phyloP scores from a whole-genome alignment of 768 basidiomycete species.

The Daedaleopsis sinensis region DNA sequence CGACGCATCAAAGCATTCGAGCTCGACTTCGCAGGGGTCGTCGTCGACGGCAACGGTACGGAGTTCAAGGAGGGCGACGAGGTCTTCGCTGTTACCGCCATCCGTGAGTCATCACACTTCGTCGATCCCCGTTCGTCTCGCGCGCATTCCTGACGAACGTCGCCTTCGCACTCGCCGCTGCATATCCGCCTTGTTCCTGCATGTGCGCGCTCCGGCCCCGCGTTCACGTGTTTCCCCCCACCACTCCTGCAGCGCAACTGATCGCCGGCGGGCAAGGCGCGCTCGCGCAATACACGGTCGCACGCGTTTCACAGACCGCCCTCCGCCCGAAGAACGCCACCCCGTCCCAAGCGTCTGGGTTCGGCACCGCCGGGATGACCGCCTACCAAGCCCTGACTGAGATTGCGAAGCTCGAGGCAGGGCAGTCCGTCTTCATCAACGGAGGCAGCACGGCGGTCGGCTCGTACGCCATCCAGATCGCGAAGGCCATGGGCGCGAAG shows the following conservation, averaged over 20 bases:
- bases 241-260: conserved; percentile 29
- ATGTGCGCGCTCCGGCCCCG: background rate
- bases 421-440: conserved; percentile 66
- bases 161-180: background rate
- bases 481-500: conserved; percentile 61
- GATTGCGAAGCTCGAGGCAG: conserved; percentile 52
- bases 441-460: conserved; percentile 75
- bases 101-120: conserved; percentile 28
- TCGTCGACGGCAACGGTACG: conserved; percentile 57
- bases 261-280: conserved; percentile 51
- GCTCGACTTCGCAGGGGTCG: conserved; percentile 63
- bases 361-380: conserved; percentile 61
- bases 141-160: conserved; percentile 15
- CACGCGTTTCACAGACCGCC: conserved; percentile 45
- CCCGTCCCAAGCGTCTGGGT: conserved; percentile 60
- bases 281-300: conserved; percentile 56
- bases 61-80: conserved; percentile 60
- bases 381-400: conserved; percentile 58
- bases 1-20: conserved; percentile 57
- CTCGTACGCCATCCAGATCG: conserved; percentile 70
- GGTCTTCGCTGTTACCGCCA: conserved; percentile 59
- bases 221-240: background rate
- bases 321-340: conserved; percentile 53
- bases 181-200: background rate
- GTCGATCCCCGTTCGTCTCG: background rate